A percentile compares a stretch with the other conserved stretches of the same genome.
Evolutionary conservation across 441 rosid species (phyloP).

Genomic region (Populus trichocarpa): DNA sequence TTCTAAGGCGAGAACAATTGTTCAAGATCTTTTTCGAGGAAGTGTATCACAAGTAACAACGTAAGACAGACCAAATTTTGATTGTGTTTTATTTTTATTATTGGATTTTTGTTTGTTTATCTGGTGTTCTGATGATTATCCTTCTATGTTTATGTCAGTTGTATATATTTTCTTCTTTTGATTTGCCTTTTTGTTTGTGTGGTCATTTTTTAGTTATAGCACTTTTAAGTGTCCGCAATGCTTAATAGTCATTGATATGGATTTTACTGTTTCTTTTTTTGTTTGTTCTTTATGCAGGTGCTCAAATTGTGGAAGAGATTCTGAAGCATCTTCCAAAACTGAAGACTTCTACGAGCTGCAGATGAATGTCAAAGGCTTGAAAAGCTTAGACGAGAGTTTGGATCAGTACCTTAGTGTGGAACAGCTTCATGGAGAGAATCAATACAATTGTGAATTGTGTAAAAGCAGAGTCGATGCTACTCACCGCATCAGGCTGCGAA

Average conservation of each 20-base stretch:
- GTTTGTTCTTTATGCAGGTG: conserved; percentile 43
- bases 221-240: not conserved
- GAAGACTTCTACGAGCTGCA: conserved; percentile 97
- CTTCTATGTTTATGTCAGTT: not conserved
- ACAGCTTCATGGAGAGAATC: conserved; percentile 90
- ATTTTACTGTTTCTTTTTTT: not conserved
- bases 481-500: conserved; percentile 87
- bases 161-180: not conserved
- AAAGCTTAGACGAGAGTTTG: conserved; percentile 80
- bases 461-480: conserved; percentile 87
- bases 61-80: conserved; percentile 46
- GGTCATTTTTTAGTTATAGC: not conserved
- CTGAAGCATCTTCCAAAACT: conserved; percentile 92
- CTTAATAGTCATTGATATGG: too few relatives aligned
- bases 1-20: conserved; percentile 63
- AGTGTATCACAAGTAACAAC: conserved; percentile 96
- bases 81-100: not conserved
- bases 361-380: conserved; percentile 87
- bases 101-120: not conserved
- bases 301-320: conserved; percentile 82
- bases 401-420: conserved; percentile 90
- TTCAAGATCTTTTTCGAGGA: conserved; percentile 99
- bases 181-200: not conserved
- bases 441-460: conserved; percentile 87
- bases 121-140: not conserved